Conservation (phyloP, 2,329 filamentous ascomycete species). For the Colletotrichum sp. region DNA sequence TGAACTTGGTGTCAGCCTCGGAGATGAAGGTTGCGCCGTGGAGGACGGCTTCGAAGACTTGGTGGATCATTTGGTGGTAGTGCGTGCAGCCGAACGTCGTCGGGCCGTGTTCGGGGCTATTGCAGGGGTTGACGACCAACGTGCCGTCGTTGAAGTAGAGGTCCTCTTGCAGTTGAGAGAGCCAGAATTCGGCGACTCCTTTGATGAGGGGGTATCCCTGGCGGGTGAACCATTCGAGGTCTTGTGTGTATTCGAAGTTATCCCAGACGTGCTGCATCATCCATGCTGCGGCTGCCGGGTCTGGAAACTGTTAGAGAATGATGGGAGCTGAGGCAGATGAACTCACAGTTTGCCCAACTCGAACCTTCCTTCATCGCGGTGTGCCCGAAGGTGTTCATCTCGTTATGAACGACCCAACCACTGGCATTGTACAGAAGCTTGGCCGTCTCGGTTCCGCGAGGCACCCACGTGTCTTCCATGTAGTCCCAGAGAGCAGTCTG, state of each 20-base stretch:
- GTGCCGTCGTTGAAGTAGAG: slow-evolving; percentile 53
- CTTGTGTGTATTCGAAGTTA: slow-evolving; percentile 57
- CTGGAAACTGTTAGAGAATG: slow-evolving; percentile 36
- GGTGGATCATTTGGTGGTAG: slow-evolving; percentile 56
- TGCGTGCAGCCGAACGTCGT: slow-evolving; percentile 60
- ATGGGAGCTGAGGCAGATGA: too few relatives aligned
- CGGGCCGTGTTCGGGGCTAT: slow-evolving; percentile 61
- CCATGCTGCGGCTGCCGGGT: slow-evolving; percentile 58
- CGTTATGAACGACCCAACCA: slow-evolving; percentile 63
- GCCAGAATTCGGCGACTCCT: slow-evolving; percentile 60
- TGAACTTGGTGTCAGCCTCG: slow-evolving; percentile 33
- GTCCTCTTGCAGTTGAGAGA: slow-evolving; percentile 57
- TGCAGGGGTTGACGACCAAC: slow-evolving; percentile 63
- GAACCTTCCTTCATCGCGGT: slow-evolving; percentile 44
- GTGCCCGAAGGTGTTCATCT: slow-evolving; percentile 65
- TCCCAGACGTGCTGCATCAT: slow-evolving; percentile 66
- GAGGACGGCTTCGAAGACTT: slow-evolving; percentile 44
- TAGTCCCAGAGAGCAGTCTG: slow-evolving; percentile 55
- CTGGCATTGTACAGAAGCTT: slow-evolving; percentile 55
- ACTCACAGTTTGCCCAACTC: slow-evolving; percentile 36
- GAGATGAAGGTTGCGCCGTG: slow-evolving; percentile 25
- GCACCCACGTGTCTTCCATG: slow-evolving; percentile 58
- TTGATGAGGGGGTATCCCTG: slow-evolving; percentile 60
- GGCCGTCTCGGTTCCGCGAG: slow-evolving; percentile 58
- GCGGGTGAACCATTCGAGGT: slow-evolving; percentile 49